Base-by-base conservation (phyloP, 1,139 yeast species). In the Yamadazyma spencermartinsiae region DNA sequence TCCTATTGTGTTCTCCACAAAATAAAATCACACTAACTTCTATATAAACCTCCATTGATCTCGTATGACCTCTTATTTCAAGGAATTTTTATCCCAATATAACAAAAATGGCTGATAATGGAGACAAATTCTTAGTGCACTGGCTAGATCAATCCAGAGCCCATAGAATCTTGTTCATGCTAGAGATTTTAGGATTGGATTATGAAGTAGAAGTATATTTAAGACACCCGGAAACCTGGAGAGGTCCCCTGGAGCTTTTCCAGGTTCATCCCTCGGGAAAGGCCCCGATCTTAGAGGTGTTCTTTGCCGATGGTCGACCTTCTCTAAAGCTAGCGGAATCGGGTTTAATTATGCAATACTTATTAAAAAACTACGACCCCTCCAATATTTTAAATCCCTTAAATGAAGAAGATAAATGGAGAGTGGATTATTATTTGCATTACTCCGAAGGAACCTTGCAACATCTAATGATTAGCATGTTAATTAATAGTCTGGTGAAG, bases 401-500 rank as follows among this genome's bases (percentile, higher is more conserved):
- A 0, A 50, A 49, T 25, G 63, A 55, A 7, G 63, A 63, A 15
- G 72, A 68, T 25, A 59, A 58, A 41, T 58, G 63, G 16, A 50
- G 61, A 43, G 74, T 74, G 33, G 77, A 77, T 44, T 80, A 73
- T 54, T 76, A 63, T 46, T 56, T 78, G 38, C 81, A 78, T 50
- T 77, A 71, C 46, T 52, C 77, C 4, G 88, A 82, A 52, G 85
- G 81, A 0, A 67, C 82, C 25, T 56, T 81, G 36, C 79, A 75
- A 52, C 77, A 76, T 16, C 51, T 66, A 12, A 54, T 65, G 39
- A 61, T 76, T 17, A 51, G 78, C 4, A 55, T 73, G 45, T 57
- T 76, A 35, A 62, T 74, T 27, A 64, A 76, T 35, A 54, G 65
- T 35, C 57, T 58, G 6, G 71, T 73, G 3, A 64, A 58, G 33